A percentile compares a stretch with the other conserved stretches of the same genome.
Conservation (phyloP, 306 rosid species). For the Cyamopsis tetragonoloba region DNA sequence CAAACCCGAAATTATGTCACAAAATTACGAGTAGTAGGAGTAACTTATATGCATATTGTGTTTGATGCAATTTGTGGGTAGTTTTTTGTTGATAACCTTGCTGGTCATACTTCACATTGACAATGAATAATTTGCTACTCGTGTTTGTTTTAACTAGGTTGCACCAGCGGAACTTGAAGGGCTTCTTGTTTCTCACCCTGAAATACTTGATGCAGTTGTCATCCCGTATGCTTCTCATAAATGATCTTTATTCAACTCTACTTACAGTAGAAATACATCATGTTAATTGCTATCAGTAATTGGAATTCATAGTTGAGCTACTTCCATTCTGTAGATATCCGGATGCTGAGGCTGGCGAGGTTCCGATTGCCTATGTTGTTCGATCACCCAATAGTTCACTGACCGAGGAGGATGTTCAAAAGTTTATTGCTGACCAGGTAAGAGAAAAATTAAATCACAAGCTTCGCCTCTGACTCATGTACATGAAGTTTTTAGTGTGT, state of each 20-base stretch:
- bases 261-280: background rate
- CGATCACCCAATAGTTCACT: conserved; percentile 65
- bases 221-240: conserved; percentile 65
- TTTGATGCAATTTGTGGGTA: background rate
- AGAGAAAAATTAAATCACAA: background rate
- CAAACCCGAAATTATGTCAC: background rate
- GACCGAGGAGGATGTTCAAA: conserved; percentile 63
- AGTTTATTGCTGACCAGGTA: conserved; percentile 71
- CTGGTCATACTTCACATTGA: background rate
- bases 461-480: background rate
- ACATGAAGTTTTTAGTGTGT: background rate
- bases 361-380: conserved; percentile 77
- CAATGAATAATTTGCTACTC: background rate
- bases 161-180: conserved; percentile 99
- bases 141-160: conserved; percentile 45
- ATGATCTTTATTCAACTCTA: background rate
- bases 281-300: background rate
- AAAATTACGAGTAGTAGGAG: background rate
- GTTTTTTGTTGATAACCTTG: background rate
- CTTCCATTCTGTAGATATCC: conserved; percentile 55
- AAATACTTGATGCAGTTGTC: conserved; percentile 90
- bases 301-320: conserved; percentile 7
- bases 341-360: conserved; percentile 93
- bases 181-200: conserved; percentile 87
- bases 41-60: background rate